Evolutionary conservation across 2,329 filamentous ascomycete genomes (phyloP).

Genomic region (Diaporthe sp.): DNA sequence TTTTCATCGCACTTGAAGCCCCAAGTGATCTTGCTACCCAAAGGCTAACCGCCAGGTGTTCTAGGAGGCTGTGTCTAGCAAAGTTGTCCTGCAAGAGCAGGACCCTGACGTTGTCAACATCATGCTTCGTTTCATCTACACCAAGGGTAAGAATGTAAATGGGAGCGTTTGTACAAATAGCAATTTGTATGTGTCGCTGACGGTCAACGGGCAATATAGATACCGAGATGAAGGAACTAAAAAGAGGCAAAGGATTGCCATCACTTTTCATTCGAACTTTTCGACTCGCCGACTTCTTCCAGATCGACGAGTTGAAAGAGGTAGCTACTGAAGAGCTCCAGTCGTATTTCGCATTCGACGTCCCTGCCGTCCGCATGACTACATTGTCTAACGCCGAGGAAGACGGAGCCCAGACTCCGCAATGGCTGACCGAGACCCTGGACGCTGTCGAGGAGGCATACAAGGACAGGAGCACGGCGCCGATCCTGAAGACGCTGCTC

Average conservation of each 20-base stretch:
- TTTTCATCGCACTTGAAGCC: too few species aligned
- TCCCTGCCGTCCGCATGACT: too few species aligned
- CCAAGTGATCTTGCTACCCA: rapidly evolving
- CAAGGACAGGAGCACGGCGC: background rate
- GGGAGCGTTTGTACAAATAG: rapidly evolving
- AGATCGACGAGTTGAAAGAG: background rate
- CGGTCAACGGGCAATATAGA: background rate
- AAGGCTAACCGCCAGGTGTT: background rate
- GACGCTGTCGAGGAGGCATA: background rate
- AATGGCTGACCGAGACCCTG: too few species aligned
- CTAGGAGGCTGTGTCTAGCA: background rate
- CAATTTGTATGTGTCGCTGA: background rate
- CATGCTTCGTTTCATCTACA: background rate
- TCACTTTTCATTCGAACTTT: background rate
- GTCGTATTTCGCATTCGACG: too few species aligned
- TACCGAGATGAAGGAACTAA: background rate
- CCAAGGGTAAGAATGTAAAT: background rate
- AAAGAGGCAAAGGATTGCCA: rapidly evolving
- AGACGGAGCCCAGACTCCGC: rapidly evolving
- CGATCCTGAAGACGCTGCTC: rapidly evolving
- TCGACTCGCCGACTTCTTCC: background rate
- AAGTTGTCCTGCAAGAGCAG: background rate
- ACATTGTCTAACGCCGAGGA: too few species aligned
- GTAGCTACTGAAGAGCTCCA: background rate
- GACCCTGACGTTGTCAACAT: background rate